A percentile compares a stretch with the other conserved stretches of the same genome.
phyloP scores from a whole-genome alignment of 75 land plant genomes.

The Cunninghamia lanceolata region DNA sequence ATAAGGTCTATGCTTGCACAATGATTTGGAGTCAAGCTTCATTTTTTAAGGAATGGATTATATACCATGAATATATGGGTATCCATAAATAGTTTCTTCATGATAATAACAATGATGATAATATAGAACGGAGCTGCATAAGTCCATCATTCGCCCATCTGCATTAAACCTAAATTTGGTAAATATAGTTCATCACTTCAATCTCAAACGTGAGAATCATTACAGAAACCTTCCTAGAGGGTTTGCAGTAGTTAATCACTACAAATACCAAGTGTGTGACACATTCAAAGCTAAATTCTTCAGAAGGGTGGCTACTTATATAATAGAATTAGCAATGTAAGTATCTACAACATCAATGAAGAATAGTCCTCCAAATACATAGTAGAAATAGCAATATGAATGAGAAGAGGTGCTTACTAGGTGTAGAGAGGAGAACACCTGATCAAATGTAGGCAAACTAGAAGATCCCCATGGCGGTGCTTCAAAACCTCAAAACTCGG shows the following conservation, averaged over 20 bases:
- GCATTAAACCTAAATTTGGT: constrained; percentile 57
- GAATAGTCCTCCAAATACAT: no score
- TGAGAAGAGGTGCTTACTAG: no score
- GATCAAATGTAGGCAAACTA: no score
- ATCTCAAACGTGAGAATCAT: constrained; percentile 36
- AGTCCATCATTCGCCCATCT: constrained; percentile 61
- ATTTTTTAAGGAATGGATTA: constrained; percentile 85
- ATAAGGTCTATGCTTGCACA: constrained; percentile 78
- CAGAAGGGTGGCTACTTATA: constrained; percentile 74
- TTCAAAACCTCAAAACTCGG: no score
- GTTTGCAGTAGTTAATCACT: constrained; percentile 77
- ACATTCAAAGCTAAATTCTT: constrained; percentile 84
- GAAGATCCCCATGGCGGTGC: no score
- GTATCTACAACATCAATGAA: no score
- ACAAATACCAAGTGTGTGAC: constrained; percentile 94
- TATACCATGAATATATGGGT: constrained; percentile 72
- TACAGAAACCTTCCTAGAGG: constrained; percentile 20
- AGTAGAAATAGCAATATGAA: no score
- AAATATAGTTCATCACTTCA: constrained; percentile 90
- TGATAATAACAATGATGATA: constrained; percentile 92
- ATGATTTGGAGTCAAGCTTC: constrained; percentile 77
- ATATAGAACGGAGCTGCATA: constrained; percentile 69
- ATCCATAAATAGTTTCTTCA: constrained; percentile 76
- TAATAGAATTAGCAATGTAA: no score
- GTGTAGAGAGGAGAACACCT: no score